Evolutionary conservation across 2,329 filamentous ascomycete genomes (phyloP).

Genomic region (Penicillium janthinellum): DNA sequence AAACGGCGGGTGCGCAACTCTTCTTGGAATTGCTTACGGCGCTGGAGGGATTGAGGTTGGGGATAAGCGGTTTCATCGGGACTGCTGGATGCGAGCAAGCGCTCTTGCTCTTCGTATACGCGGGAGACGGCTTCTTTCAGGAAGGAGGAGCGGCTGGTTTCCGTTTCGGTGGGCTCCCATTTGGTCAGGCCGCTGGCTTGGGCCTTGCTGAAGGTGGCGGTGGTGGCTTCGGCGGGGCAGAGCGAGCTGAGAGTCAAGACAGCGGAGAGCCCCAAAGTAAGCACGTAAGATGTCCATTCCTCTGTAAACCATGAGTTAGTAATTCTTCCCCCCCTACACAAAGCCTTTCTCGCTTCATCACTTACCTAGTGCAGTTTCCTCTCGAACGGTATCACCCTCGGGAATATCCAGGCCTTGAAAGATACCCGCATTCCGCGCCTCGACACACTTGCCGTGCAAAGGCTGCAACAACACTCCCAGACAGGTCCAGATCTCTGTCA

Average conservation of each 20-base stretch:
- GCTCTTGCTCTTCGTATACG: conserved; percentile 55
- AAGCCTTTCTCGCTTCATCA: conserved; percentile 3
- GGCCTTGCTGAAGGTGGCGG: conserved; percentile 56
- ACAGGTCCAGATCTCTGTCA: conserved; percentile 67
- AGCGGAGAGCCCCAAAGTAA: conserved; percentile 60
- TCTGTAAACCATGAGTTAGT: conserved; percentile 42
- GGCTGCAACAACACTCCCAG: conserved; percentile 58
- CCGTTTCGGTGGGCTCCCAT: conserved; percentile 55
- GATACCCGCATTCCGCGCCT: conserved; percentile 59
- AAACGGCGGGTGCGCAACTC: conserved; percentile 35
- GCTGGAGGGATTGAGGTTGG: conserved; percentile 16
- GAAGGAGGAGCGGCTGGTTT: conserved; percentile 57
- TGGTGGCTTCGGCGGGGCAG: conserved; percentile 41
- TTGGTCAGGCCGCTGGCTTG: conserved; percentile 57
- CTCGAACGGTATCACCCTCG: conserved; percentile 41
- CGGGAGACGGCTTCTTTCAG: conserved; percentile 63
- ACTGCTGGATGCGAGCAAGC: conserved; percentile 1
- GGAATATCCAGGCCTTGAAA: conserved; percentile 58
- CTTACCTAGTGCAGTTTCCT: conserved; percentile 57
- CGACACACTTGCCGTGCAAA: conserved; percentile 56
- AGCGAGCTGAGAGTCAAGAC: conserved; percentile 55
- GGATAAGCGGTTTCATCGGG: conserved; percentile 1
- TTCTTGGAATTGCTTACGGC: conserved; percentile 28
- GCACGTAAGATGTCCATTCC: conserved; percentile 63
- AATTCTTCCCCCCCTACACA: neutral